A percentile compares a stretch with the other conserved stretches of the same genome.
Conservation (phyloP, 2,329 filamentous ascomycete genomes). For the Elsinoe batatas region DNA sequence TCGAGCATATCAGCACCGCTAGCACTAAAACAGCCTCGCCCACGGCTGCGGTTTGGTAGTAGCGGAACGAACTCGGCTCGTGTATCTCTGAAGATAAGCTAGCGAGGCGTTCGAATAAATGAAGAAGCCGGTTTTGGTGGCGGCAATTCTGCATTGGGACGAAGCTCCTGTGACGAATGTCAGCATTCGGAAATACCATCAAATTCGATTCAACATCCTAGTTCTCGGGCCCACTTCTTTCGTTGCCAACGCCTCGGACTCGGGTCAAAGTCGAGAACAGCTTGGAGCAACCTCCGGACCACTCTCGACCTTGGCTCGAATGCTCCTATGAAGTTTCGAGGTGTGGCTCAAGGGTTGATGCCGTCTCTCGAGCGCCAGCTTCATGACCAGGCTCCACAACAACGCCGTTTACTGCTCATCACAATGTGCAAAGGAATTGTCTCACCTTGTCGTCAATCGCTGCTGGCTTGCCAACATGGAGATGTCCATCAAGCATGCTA, state of each 20-base stretch:
- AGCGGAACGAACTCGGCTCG: slow-evolving; percentile 1
- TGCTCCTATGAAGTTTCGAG: not conserved
- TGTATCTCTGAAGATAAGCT: not conserved
- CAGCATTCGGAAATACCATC: not conserved
- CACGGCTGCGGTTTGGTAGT: not conserved
- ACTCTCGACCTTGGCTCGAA: not conserved
- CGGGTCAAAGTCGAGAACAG: not conserved
- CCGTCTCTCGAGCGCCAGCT: too few species aligned
- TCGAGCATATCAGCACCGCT: not conserved
- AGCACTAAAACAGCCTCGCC: slow-evolving; percentile 3
- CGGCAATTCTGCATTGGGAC: not conserved
- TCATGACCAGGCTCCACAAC: too few species aligned
- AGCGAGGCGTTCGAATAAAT: not conserved
- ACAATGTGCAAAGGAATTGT: not conserved
- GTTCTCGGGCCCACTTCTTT: not conserved
- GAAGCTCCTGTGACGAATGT: not conserved
- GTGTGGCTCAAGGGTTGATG: too few species aligned
- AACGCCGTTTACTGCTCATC: not conserved
- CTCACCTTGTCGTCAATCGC: not conserved
- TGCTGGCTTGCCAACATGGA: not conserved
- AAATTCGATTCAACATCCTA: not conserved
- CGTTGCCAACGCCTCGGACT: slow-evolving; percentile 3
- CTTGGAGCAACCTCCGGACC: not conserved
- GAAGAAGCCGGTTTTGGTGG: not conserved
- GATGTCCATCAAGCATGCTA: slow-evolving; percentile 8